phyloP scores from a whole-genome alignment of 805 yeast genomes.

The Yamadazyma philogaea region DNA sequence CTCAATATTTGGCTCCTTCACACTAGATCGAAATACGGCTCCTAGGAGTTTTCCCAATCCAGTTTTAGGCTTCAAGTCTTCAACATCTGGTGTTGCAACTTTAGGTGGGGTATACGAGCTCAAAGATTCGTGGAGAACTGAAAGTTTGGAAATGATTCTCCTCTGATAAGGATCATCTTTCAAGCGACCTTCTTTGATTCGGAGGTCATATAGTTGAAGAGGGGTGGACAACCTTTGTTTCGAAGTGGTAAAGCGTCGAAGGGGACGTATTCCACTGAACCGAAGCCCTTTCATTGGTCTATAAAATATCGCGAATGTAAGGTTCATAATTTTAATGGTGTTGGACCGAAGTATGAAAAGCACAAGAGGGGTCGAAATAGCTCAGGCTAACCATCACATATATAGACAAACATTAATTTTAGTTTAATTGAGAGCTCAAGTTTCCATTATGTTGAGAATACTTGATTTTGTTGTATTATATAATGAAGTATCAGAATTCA shows the following conservation, averaged over 20 bases:
- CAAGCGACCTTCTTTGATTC: constrained; percentile 48
- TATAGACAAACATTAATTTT: too few relatives aligned
- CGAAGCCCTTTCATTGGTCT: background rate
- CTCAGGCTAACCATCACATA: too few relatives aligned
- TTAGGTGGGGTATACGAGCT: constrained; percentile 58
- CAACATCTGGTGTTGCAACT: constrained; percentile 51
- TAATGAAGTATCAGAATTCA: too few relatives aligned
- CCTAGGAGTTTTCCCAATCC: constrained; percentile 40
- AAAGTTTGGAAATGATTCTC: constrained; percentile 60
- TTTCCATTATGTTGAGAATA: too few relatives aligned
- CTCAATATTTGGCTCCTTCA: constrained; percentile 9
- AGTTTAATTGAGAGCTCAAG: too few relatives aligned
- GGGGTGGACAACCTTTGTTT: constrained; percentile 5
- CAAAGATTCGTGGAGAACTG: constrained; percentile 56
- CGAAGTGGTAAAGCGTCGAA: background rate
- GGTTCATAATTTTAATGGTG: too few relatives aligned
- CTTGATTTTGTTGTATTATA: too few relatives aligned
- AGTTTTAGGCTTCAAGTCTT: constrained; percentile 48
- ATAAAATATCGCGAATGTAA: background rate
- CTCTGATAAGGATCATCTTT: constrained; percentile 81
- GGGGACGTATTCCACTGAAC: background rate
- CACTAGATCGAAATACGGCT: constrained; percentile 1
- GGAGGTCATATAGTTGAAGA: constrained; percentile 47
- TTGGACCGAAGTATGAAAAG: too few relatives aligned
- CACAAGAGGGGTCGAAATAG: too few relatives aligned